phyloP scores from a whole-genome alignment of 495 filamentous ascomycete species.

The Xylaria castorea region DNA sequence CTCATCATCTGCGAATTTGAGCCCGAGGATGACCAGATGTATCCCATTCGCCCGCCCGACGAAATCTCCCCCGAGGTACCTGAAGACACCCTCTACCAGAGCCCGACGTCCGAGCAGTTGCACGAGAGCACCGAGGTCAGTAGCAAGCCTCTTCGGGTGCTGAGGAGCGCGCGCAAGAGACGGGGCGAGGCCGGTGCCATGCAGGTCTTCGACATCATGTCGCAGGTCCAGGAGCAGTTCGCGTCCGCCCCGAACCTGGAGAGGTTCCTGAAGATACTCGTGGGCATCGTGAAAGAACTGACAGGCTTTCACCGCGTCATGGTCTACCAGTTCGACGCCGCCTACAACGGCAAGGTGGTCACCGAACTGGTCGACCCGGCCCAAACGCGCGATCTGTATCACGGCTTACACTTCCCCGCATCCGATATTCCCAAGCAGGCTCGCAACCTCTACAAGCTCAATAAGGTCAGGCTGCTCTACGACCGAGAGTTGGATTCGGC shows the following conservation, averaged over 20 bases:
- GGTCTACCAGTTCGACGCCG: constrained; percentile 89
- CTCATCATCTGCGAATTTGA: constrained; percentile 93
- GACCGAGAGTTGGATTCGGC: constrained; percentile 78
- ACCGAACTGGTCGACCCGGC: constrained; percentile 83
- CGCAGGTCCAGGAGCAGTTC: constrained; percentile 81
- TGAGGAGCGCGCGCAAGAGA: constrained; percentile 77
- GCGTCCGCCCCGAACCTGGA: constrained; percentile 72
- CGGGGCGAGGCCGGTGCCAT: constrained; percentile 87
- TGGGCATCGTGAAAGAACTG: constrained; percentile 84
- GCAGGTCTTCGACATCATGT: constrained; percentile 94
- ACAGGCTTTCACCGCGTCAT: constrained; percentile 93
- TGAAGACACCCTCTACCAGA: constrained; percentile 73
- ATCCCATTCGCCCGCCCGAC: constrained; percentile 69
- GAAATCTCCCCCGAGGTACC: constrained; percentile 65
- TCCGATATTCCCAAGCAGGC: constrained; percentile 91
- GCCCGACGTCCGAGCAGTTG: constrained; percentile 75
- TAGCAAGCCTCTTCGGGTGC: constrained; percentile 78
- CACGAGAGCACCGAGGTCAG: constrained; percentile 73
- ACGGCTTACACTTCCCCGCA: constrained; percentile 89
- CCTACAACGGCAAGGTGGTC: constrained; percentile 85
- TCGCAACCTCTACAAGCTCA: constrained; percentile 80
- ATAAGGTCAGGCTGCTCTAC: constrained; percentile 79
- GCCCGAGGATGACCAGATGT: constrained; percentile 76
- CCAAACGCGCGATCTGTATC: constrained; percentile 85
- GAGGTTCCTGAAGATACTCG: constrained; percentile 71